Percentiles rank a stretch among this genome's conserved stretches.
phyloP scores from a whole-genome alignment of 371 early-diverging fungal species.

The Rhizopus sp. region DNA sequence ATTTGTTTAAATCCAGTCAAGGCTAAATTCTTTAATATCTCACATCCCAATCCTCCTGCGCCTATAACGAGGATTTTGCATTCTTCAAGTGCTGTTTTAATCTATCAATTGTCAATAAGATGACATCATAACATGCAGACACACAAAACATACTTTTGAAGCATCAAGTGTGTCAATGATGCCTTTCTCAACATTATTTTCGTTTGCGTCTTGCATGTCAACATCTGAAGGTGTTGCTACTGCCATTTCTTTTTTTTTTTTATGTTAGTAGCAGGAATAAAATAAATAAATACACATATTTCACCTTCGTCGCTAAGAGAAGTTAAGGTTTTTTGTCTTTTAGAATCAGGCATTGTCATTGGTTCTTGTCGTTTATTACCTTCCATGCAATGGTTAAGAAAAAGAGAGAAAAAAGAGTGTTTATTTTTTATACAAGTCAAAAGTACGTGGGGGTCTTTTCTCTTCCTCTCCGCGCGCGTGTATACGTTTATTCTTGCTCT shows the following conservation, averaged over 20 bases:
- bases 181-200: slow-evolving; percentile 15
- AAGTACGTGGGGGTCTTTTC: neutral
- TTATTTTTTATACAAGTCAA: neutral
- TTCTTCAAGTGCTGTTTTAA: slow-evolving; percentile 26
- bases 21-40: slow-evolving; percentile 94
- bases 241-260: slow-evolving; percentile 17
- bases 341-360: slow-evolving; percentile 28
- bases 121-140: neutral
- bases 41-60: slow-evolving; percentile 99
- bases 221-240: slow-evolving; percentile 13
- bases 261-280: neutral
- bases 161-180: slow-evolving; percentile 18
- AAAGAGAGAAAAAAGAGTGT: slow-evolving; percentile 2
- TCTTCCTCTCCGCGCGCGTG: neutral
- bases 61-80: slow-evolving; percentile 79
- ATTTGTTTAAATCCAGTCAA: slow-evolving; percentile 86
- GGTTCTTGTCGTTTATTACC: slow-evolving; percentile 25
- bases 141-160: slow-evolving; percentile 8
- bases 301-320: slow-evolving; percentile 23
- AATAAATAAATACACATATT: neutral
- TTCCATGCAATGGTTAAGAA: slow-evolving; percentile 15
- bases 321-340: slow-evolving; percentile 25
- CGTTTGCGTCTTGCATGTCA: slow-evolving; percentile 18
- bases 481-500: slow-evolving; percentile 12
- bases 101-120: slow-evolving; percentile 16